Evolutionary conservation across 805 yeast genomes (phyloP), one percentile per base, ranked within the genome.

Genomic region (Phaffomyces thermotolerans): DNA sequence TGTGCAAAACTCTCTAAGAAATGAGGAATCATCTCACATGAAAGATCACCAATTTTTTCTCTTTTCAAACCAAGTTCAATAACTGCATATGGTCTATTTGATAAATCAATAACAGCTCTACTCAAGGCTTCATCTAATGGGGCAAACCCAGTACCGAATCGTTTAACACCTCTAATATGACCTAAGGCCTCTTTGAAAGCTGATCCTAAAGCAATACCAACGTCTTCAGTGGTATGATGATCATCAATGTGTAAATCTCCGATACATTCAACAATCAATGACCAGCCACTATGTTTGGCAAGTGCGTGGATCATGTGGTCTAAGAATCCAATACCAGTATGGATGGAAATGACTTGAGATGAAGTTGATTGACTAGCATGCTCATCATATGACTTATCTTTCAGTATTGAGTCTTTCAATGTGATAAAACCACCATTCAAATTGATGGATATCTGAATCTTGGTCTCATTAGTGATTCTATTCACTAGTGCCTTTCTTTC

Each of bases 1-100:
- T 84, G 87, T 4, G 98, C 96, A 69, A 93, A 93, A 54, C 95
- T 83, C 64, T 89, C 95, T 49, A 93, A 62, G 39, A 93, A 90
- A 63, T 93, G 99, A n/a, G 97, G 97, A 51, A 93, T 84, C 99
- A 93, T 93, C 67, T 93, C 99, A 57, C 93, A 79, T 32, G 89
- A 78, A 41, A 93, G 72, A 57, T 86, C 95, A 42, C 99, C 99
- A 53, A 93, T 80, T 62, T 83, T 89, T 62, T 93, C 99, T 51
- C 99, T 75, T 64, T 83, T 84, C 58, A 93, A 73, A 1, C 96
- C 96, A 47, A 93, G 71, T 33, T 93, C 96, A 34, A 89, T 72
- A 15, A 87, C 93, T 1, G 96, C 95, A 64, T 67, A 90, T 2
- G 99, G 98, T 53, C 99, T 75, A 63, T 89, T 89, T 15, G 96